Base-by-base conservation (phyloP, 2,329 filamentous ascomycete species). In the Madurella mycetomatis region DNA sequence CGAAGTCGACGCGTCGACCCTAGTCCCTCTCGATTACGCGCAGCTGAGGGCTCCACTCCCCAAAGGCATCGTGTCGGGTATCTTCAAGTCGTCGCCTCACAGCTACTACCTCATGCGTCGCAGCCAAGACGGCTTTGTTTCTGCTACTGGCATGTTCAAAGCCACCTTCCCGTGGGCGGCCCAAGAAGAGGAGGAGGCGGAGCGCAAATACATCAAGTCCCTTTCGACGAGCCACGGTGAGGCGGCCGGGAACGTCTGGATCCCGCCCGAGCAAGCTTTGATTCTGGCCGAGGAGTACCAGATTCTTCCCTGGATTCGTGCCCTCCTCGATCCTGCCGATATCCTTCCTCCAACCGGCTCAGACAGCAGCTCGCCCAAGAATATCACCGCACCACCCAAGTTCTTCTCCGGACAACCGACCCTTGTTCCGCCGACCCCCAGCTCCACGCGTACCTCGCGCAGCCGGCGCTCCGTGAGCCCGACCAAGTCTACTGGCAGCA, bases 51-150 rank as follows among this genome's bases (percentile, higher is more conserved):
- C 92, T 57, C 92, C 94, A 13, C 76, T 99, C 45, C 94, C 94
- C 47, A 94, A 92, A 72, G 91, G 94, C 60, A 86, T 97, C 63
- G 83, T 85, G 30, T 96, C 92, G 5, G 94, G 94, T 67, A 95
- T 99, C 66, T 97, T 97, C 77, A 87, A 89, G 66, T 86, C 85
- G 56, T 85, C 85, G 68, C 92, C 94, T 5, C 90, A 90, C 69
- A 94, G 90, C 63, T 99, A 99, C 74, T 99, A 97, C 71, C 76
- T 99, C 64, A 99, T 99, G 89, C 86, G 90, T 72, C 86, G 89
- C 64, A 92, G 89, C 72, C 83, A 83, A 67, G 90, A 95, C 68
- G 90, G 90, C 58, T 94, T 83, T 70, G 83, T 95, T 54, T 92
- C 88, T 60, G 88, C 89, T 11, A 94, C 89, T 5, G 90, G 90